Conservation (phyloP, 257 asterid genomes). For the Dorcoceras hygrometricum region DNA sequence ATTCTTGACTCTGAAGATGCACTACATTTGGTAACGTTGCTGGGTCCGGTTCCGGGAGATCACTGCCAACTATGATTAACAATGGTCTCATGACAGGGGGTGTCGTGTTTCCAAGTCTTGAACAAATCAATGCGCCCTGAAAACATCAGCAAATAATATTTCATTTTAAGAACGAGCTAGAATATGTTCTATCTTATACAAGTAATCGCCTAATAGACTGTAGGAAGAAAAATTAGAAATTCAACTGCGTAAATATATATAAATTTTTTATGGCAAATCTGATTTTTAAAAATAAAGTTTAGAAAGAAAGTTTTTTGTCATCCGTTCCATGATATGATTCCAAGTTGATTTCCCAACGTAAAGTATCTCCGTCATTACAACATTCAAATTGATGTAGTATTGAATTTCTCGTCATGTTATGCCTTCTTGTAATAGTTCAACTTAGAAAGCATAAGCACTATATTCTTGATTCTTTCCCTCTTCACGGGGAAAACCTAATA, state of each 20-base stretch:
- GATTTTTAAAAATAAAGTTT: not conserved
- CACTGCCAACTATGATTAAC: not conserved
- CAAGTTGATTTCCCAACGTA: not conserved
- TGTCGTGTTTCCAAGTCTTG: slow-evolving; percentile 39
- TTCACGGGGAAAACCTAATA: slow-evolving; percentile 30
- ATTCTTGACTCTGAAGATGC: not conserved
- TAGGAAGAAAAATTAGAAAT: too few relatives aligned
- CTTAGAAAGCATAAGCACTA: slow-evolving; percentile 15
- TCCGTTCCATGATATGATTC: not conserved
- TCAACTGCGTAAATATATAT: not conserved
- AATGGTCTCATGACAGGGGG: slow-evolving; percentile 7
- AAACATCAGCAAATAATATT: too few relatives aligned
- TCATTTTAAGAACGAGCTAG: too few relatives aligned
- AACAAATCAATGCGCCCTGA: not conserved
- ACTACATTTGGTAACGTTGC: not conserved
- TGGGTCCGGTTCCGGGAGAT: not conserved
- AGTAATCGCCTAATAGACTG: too few relatives aligned
- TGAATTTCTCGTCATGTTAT: not conserved
- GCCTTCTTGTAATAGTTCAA: slow-evolving; percentile 8
- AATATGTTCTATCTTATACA: not conserved
- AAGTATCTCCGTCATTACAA: not conserved
- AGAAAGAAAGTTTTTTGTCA: not conserved
- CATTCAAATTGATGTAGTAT: not conserved
- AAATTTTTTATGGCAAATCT: too few relatives aligned
- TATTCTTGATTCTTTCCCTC: slow-evolving; percentile 44